phyloP scores from a whole-genome alignment of 352 stramenopile species.

The Globisporangium canariense region DNA sequence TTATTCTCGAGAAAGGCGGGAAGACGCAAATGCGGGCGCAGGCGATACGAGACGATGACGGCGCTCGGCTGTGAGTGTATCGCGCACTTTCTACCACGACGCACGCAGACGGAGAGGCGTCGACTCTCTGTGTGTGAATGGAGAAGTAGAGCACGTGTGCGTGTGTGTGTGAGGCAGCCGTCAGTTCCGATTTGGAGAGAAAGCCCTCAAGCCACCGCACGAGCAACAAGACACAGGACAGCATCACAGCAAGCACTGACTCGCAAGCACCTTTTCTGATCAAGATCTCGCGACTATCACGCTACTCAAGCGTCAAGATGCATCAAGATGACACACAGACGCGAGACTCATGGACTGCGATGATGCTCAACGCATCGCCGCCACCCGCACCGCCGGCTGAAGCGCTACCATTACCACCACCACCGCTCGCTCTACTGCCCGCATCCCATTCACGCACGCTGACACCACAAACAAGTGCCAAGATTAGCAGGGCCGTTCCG shows the following conservation, averaged over 20 bases:
- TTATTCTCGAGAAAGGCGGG: constrained; percentile 6
- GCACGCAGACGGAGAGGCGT: too few relatives aligned
- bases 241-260: background rate
- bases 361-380: background rate
- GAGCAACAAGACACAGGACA: background rate
- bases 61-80: background rate
- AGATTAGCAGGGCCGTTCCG: background rate
- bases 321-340: background rate
- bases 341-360: background rate
- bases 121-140: background rate
- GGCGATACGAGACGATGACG: background rate
- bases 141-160: background rate
- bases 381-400: background rate
- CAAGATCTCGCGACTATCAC: background rate
- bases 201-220: background rate
- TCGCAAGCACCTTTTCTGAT: background rate
- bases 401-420: background rate
- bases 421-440: background rate
- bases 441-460: background rate
- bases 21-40: background rate
- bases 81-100: background rate
- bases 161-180: background rate
- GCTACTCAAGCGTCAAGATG: background rate
- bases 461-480: background rate
- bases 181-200: constrained; percentile 3